Evolutionary conservation across 768 basidiomycete genomes (phyloP).

Genomic region (Leccinum subgranulosum): DNA sequence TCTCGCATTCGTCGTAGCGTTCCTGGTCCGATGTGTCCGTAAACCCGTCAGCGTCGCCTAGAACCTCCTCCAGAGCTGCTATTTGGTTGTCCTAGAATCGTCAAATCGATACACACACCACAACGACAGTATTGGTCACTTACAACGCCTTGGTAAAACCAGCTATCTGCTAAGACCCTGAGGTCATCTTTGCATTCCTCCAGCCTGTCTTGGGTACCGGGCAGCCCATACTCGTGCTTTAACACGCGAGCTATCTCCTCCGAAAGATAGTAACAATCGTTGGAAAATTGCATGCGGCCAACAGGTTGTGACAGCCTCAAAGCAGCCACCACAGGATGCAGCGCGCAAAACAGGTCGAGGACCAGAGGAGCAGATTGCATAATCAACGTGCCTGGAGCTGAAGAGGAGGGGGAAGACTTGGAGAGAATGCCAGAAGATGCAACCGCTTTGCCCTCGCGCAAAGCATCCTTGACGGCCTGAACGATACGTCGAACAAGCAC

Average conservation of each 20-base stretch:
- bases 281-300: slow-evolving; percentile 70
- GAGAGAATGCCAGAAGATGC: slow-evolving; percentile 53
- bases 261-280: slow-evolving; percentile 73
- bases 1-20: slow-evolving; percentile 75
- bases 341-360: slow-evolving; percentile 75
- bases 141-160: slow-evolving; percentile 71
- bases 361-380: slow-evolving; percentile 59
- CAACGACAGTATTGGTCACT: slow-evolving; percentile 25
- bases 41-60: slow-evolving; percentile 62
- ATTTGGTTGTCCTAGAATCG: slow-evolving; percentile 23
- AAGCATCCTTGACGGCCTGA: slow-evolving; percentile 54
- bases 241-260: slow-evolving; percentile 38
- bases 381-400: slow-evolving; percentile 51
- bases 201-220: slow-evolving; percentile 43
- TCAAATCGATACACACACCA: not conserved
- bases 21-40: slow-evolving; percentile 66
- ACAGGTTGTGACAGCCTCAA: slow-evolving; percentile 48
- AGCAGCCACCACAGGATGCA: slow-evolving; percentile 66
- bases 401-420: slow-evolving; percentile 26
- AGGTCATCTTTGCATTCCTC: slow-evolving; percentile 51
- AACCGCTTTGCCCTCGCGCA: slow-evolving; percentile 68
- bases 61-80: slow-evolving; percentile 35
- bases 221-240: slow-evolving; percentile 27
- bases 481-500: slow-evolving; percentile 52
- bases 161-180: slow-evolving; percentile 57